Percentiles rank a stretch among this genome's conserved stretches.
Evolutionary conservation across 306 rosid genomes (phyloP).

Genomic region (Trifolium dubium): DNA sequence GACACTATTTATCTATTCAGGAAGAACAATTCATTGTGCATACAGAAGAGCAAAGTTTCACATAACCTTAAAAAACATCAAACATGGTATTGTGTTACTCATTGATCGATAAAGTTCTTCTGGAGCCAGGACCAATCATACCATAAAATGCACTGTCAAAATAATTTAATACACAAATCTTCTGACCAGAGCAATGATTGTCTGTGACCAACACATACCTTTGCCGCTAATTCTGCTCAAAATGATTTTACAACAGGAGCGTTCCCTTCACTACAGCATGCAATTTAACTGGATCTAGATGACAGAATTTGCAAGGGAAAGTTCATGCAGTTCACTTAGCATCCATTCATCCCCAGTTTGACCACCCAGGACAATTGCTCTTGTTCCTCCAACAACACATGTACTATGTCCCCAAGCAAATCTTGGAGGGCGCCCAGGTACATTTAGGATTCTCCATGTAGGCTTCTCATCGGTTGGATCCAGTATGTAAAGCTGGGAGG

Average conservation of each 20-base stretch:
- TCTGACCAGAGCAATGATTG: conserved; percentile 56
- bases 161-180: conserved; percentile 47
- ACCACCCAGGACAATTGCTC: conserved; percentile 97
- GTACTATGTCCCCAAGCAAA: conserved; percentile 99
- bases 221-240: conserved; percentile 49
- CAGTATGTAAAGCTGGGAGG: conserved; percentile 92
- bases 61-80: conserved; percentile 69
- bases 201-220: conserved; percentile 55
- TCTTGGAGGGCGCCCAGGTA: conserved; percentile 93
- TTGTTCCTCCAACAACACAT: conserved; percentile 97
- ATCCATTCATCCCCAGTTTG: conserved; percentile 99
- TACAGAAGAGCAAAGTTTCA: conserved; percentile 66
- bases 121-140: conserved; percentile 63
- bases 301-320: conserved; percentile 82
- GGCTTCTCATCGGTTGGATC: conserved; percentile 99
- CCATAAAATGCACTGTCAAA: conserved; percentile 51
- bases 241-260: conserved; percentile 46
- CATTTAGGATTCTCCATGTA: conserved; percentile 94
- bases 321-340: conserved; percentile 96
- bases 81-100: conserved; percentile 63
- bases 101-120: conserved; percentile 48
- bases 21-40: conserved; percentile 70
- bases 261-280: conserved; percentile 44
- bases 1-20: conserved; percentile 66
- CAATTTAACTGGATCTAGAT: conserved; percentile 54